phyloP scores from a whole-genome alignment of 345 rosid species.

The Citrus australasica region DNA sequence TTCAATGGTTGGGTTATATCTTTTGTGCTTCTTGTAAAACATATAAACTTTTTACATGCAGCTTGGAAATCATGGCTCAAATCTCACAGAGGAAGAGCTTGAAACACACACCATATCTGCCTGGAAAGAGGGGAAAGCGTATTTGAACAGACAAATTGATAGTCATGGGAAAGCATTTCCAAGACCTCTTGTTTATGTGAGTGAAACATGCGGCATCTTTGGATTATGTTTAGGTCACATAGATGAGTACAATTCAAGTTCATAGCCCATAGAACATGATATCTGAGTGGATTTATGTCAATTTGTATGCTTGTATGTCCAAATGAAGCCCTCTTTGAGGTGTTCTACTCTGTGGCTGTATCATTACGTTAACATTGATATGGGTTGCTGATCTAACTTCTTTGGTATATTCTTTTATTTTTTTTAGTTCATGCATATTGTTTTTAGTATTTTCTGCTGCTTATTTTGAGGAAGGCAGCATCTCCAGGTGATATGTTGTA shows the following conservation, averaged over 20 bases:
- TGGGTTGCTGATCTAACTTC: not conserved
- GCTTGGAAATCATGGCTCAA: conserved; percentile 74
- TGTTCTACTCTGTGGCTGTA: not conserved
- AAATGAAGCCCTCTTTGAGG: not conserved
- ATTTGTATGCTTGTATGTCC: not conserved
- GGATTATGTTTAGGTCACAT: not conserved
- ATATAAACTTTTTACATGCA: conserved; percentile 26
- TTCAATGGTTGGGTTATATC: not conserved
- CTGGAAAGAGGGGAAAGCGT: conserved; percentile 53
- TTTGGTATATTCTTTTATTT: not conserved
- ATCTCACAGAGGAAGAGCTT: conserved; percentile 79
- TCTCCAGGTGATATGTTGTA: not conserved
- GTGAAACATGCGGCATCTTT: conserved; percentile 19
- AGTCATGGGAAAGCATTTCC: conserved; percentile 40
- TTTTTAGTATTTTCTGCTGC: not conserved
- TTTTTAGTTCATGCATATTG: not conserved
- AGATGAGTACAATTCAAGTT: not conserved
- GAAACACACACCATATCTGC: conserved; percentile 63
- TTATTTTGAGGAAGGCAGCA: not conserved
- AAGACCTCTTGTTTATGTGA: conserved; percentile 56
- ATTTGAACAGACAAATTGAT: conserved; percentile 40
- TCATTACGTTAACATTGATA: not conserved
- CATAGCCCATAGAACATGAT: not conserved
- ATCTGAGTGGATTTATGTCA: not conserved
- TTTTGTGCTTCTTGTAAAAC: not conserved